Evolutionary conservation across 2,329 filamentous ascomycete species (phyloP), one percentile per base, ranked within the genome.

Genomic region (Alternaria burnsii): DNA sequence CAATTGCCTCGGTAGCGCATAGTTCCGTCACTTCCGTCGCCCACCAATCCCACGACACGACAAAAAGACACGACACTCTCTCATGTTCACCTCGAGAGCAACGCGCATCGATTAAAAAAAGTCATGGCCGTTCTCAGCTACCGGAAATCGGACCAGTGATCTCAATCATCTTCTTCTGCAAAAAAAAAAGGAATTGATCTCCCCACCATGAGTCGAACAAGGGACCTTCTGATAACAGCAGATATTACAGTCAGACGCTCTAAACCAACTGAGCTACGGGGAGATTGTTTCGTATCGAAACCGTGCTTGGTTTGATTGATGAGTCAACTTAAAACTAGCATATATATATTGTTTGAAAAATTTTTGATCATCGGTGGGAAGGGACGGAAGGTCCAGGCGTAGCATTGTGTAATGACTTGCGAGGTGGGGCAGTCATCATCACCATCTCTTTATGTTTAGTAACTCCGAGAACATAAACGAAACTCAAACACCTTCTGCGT

Each of bases 141-240:
- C 70, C 68, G 63, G 63, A 71, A 71, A 71, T 4, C 11, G 10
- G 4, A 30, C 3, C 28, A 30, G 10, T 30, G 10, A 11, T 11
- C 28, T 3, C 10, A 8, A 8, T 28, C 28, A 28, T 28, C 28
- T 28, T 10, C 28, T 8, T 10, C 5, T 10, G 8, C 26, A 5
- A 16, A 34, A 14, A 34, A 34, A 36, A 36, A 36, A 36, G 16
- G 32, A 38, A 38, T 7, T 38, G 34, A 38, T 38, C 34, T 18
- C 34, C 34, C 34, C 34, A 38, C 34, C 34, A 38, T 38, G 34
- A 38, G 34, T 71, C 68, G 68, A 71, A 71, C 67, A 66, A 71
- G 68, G 67, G 68, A 71, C 74, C 71, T 76, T 76, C 74, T 66
- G 73, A 72, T 75, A 60, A 69, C 71, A 75, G 71, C 54, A 59